Evolutionary conservation across 306 rosid genomes (phyloP).

Genomic region (Prunus salicina): DNA sequence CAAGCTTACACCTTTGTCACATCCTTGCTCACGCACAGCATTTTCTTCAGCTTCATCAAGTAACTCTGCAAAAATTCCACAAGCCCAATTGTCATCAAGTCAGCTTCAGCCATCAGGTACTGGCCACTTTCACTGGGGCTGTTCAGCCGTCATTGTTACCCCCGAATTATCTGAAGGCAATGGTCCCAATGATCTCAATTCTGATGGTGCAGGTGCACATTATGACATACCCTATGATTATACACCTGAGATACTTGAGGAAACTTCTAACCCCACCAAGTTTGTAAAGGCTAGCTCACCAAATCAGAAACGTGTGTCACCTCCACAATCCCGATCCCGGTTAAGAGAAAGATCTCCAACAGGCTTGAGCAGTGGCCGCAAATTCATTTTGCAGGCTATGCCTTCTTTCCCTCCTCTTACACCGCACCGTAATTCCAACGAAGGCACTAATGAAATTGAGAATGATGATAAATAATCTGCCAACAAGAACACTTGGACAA

Average conservation of each 20-base stretch:
- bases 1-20: constrained; percentile 6
- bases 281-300: background rate
- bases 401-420: constrained; percentile 23
- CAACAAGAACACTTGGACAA: background rate
- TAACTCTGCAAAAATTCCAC: background rate
- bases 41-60: background rate
- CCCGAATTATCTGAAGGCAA: background rate
- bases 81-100: constrained; percentile 10
- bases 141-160: background rate
- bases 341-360: constrained; percentile 2
- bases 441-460: background rate
- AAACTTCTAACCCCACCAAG: constrained; percentile 4
- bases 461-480: background rate
- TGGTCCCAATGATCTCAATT: background rate
- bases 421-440: constrained; percentile 11
- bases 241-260: constrained; percentile 17
- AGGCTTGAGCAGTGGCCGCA: constrained; percentile 17
- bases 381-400: background rate
- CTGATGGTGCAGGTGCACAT: constrained; percentile 6
- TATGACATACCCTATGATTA: constrained; percentile 1
- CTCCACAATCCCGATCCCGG: constrained; percentile 11
- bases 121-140: constrained; percentile 14
- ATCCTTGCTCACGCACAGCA: background rate
- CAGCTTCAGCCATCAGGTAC: constrained; percentile 12
- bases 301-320: constrained; percentile 8